Base-by-base conservation (phyloP, 805 yeast species). In the Suhomyces tanzawaensis region DNA sequence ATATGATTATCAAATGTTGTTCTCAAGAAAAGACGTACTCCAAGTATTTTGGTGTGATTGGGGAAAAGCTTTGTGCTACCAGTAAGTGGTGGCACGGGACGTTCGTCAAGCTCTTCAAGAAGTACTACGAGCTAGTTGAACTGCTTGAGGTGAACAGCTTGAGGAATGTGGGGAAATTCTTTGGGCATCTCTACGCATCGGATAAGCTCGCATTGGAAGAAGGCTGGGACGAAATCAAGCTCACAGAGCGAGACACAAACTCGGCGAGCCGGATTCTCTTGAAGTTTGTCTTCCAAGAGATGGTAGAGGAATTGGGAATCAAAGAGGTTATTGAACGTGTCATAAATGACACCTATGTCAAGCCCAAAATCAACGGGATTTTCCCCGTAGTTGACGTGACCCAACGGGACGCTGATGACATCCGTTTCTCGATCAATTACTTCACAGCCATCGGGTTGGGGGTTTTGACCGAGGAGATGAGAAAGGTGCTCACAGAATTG, bases 401-500 rank as follows among this genome's bases (percentile, higher is more conserved):
- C 6, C 42, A 48, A 47, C 29, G 60, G 1, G 71, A 70, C 38
- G 67, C 71, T 4, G 81, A 78, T 7, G 64, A 76, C 46, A 63
- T 82, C 11, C 69, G 91, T 42, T 91, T 90, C 56, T 74, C 95
- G 2, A 88, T 89, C 55, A 91, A 91, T 55, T 91, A 74, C 57
- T 91, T 91, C 60, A 91, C 97, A 0, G 96, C 97, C 1, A 88
- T 91, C 44, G 95, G 95, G 0, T 58, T 91, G 34, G 97, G 97
- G 31, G 72, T 74, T 2, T 57, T 91, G 40, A 90, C 98, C 0
- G 95, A 87, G 26, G 75, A 66, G 1, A 84, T 90, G 95, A 76
- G 98, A 62, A 72, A 66, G 4, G 67, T 62, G 12, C 57, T 81
- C 41, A 53, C 60, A 37, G 47, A 49, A 13, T 48, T 69, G 23